A percentile compares a stretch with the other conserved stretches of the same genome.
phyloP scores from a whole-genome alignment of 371 early-diverging fungal species.

The Apophysomyces trapeziformis region DNA sequence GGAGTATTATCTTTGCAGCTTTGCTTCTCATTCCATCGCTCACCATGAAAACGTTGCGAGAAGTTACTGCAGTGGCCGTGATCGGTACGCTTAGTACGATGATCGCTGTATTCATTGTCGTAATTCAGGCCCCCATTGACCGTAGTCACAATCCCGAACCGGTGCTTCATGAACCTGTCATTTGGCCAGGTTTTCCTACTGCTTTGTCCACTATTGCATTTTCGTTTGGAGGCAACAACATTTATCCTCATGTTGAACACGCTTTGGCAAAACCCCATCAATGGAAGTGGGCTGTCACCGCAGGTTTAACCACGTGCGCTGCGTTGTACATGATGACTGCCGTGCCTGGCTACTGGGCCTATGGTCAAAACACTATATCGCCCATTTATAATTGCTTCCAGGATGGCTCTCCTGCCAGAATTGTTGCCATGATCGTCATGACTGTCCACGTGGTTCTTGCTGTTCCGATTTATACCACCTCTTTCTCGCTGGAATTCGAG shows the following conservation, averaged over 20 bases:
- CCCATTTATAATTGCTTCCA: constrained; percentile 77
- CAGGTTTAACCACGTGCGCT: constrained; percentile 68
- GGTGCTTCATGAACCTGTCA: constrained; percentile 27
- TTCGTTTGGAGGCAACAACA: constrained; percentile 52
- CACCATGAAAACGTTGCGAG: constrained; percentile 74
- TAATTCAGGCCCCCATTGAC: constrained; percentile 45
- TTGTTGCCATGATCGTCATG: constrained; percentile 71
- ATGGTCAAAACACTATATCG: constrained; percentile 68
- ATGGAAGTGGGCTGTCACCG: constrained; percentile 69
- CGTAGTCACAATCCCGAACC: constrained; percentile 21
- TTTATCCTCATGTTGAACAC: constrained; percentile 69
- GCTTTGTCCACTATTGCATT: constrained; percentile 60
- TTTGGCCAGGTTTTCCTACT: constrained; percentile 52
- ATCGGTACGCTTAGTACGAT: constrained; percentile 54
- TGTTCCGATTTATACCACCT: constrained; percentile 78
- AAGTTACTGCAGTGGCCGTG: constrained; percentile 67
- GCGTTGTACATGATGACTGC: constrained; percentile 76
- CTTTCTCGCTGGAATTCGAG: constrained; percentile 76
- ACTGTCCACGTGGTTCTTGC: constrained; percentile 82
- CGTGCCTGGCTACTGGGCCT: constrained; percentile 76
- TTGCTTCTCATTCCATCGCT: constrained; percentile 76
- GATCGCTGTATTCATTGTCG: constrained; percentile 53
- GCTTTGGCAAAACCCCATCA: constrained; percentile 76
- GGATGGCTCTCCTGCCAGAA: constrained; percentile 56
- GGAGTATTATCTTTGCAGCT: constrained; percentile 69